phyloP scores from a whole-genome alignment of 345 rosid genomes.

The Adansonia digitata region DNA sequence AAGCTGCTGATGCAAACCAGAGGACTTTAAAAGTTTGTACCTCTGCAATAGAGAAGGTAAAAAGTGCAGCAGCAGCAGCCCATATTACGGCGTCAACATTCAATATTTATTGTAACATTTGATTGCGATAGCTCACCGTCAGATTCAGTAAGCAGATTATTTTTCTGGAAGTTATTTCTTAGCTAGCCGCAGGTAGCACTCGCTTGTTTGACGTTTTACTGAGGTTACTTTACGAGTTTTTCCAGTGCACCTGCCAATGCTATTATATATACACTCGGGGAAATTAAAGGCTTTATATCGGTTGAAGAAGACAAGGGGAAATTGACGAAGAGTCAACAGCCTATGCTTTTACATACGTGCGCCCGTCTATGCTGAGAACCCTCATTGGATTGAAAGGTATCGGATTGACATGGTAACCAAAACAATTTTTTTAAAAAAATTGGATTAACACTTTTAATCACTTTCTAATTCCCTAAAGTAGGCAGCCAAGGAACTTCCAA shows the following conservation, averaged over 20 bases:
- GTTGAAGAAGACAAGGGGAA: constrained; percentile 2
- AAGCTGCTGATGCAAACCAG: too few relatives aligned
- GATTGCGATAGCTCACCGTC: constrained; percentile 31
- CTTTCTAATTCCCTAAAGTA: too few relatives aligned
- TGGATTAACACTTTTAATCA: too few relatives aligned
- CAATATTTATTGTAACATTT: constrained; percentile 38
- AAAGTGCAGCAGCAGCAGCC: constrained; percentile 3
- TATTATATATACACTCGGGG: too few relatives aligned
- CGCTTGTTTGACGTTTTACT: constrained; percentile 80
- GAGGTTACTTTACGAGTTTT: constrained; percentile 68
- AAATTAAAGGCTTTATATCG: neutral
- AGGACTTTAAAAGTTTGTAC: too few relatives aligned
- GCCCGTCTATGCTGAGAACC: constrained; percentile 83
- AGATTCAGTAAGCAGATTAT: constrained; percentile 42
- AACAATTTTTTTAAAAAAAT: too few relatives aligned
- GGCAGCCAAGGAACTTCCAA: too few relatives aligned
- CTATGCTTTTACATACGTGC: constrained; percentile 58
- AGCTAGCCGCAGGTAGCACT: constrained; percentile 99
- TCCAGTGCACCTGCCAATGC: constrained; percentile 70
- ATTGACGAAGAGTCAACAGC: constrained; percentile 14
- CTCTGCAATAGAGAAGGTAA: too few relatives aligned
- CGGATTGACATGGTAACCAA: constrained; percentile 74
- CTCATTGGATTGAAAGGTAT: constrained; percentile 93
- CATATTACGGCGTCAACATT: constrained; percentile 23
- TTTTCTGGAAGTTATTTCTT: constrained; percentile 88